Percentiles rank a stretch among this genome's conserved stretches.
Evolutionary conservation across 805 yeast genomes (phyloP).

Genomic region (Starmerella geochares): DNA sequence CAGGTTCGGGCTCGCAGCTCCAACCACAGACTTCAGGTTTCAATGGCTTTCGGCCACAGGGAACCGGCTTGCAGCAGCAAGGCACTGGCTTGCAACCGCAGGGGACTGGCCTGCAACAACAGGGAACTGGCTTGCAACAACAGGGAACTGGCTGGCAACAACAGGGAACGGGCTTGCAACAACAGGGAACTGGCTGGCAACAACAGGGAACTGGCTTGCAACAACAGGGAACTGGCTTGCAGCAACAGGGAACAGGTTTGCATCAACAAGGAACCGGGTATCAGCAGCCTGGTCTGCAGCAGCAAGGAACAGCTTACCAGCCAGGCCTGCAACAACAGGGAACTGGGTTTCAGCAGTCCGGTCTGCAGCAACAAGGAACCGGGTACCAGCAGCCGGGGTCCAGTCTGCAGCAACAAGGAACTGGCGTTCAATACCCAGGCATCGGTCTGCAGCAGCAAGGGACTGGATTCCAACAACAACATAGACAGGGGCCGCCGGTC

Average conservation of each 20-base stretch:
- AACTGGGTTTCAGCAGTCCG: neutral
- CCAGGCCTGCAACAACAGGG: conserved; percentile 1
- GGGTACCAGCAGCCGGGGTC: neutral
- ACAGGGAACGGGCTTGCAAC: conserved; percentile 2
- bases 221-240: conserved; percentile 4
- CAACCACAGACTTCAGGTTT: conserved; percentile 2
- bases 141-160: neutral
- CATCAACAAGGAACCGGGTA: conserved; percentile 1
- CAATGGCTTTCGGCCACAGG: neutral
- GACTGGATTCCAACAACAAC: conserved; percentile 9
- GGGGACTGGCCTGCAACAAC: neutral
- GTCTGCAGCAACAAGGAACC: neutral
- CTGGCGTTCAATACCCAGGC: conserved; percentile 1
- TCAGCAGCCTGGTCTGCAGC: neutral
- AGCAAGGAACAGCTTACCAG: neutral
- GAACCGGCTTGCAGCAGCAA: neutral
- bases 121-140: neutral
- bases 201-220: neutral
- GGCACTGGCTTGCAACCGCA: neutral
- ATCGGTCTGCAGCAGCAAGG: conserved; percentile 3
- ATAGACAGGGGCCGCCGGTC: conserved; percentile 4
- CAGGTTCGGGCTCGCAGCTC: conserved; percentile 5
- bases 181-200: neutral
- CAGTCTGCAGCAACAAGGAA: neutral
- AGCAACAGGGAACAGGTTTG: neutral